Evolutionary conservation across 176 grass and related monocot species (phyloP).

Genomic region (Triticum urartu): DNA sequence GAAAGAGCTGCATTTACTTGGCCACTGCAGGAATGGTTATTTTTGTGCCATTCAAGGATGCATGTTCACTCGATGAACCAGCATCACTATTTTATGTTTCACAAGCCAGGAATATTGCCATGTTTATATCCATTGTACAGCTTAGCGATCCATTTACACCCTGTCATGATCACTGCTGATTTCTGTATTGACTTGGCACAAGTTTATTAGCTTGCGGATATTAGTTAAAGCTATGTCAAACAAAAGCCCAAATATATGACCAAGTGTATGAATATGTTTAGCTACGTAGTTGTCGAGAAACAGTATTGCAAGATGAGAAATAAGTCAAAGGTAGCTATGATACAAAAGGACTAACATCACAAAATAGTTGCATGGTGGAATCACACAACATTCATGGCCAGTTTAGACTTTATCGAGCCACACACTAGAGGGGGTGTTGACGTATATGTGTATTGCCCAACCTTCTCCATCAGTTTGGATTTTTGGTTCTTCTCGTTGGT

Average conservation of each 20-base stretch:
- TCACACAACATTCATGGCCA: background rate
- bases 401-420: background rate
- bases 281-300: background rate
- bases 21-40: background rate
- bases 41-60: slow-evolving; percentile 6
- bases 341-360: background rate
- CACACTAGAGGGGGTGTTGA: background rate
- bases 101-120: background rate
- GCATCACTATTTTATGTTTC: slow-evolving; percentile 17
- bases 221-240: slow-evolving; percentile 8
- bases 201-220: slow-evolving; percentile 5
- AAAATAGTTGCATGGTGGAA: slow-evolving; percentile 7
- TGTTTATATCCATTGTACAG: slow-evolving; percentile 20
- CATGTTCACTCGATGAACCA: background rate
- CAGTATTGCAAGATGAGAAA: background rate
- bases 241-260: background rate
- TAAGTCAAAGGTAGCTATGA: background rate
- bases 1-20: slow-evolving; percentile 19
- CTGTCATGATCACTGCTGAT: background rate
- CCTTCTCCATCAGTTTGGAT: background rate
- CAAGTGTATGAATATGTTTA: background rate
- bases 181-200: background rate
- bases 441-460: background rate
- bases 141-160: background rate
- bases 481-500: background rate